These are phyloP conservation scores for Quercus glauca DNA, from an alignment of 306 rosid genomes.

Conservation along the genomic window DNA sequence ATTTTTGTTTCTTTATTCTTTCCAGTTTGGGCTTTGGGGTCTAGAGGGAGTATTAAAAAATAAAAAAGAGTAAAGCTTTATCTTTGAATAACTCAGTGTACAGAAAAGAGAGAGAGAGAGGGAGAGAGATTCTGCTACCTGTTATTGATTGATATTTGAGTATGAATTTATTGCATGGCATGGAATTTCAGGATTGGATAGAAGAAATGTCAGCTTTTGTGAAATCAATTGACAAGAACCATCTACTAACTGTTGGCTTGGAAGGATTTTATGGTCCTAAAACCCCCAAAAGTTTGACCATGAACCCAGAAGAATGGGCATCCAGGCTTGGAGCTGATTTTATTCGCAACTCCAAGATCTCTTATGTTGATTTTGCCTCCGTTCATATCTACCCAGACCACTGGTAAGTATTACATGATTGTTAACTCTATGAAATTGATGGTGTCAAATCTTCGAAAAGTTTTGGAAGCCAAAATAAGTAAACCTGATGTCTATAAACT, in stretches of 20 bases:
- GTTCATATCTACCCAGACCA: conserved; percentile 97
- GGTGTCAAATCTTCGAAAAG: not conserved
- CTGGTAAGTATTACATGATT: conserved; percentile 54
- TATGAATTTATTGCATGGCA: conserved; percentile 18
- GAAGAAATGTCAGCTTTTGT: conserved; percentile 90
- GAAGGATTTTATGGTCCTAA: conserved; percentile 98
- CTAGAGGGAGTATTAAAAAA: too few relatives aligned
- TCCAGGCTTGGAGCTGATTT: conserved; percentile 92
- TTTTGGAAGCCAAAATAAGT: not conserved
- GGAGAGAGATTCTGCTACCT: not conserved
- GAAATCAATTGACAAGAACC: conserved; percentile 89
- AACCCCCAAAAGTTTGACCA: conserved; percentile 59
- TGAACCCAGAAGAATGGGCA: conserved; percentile 92
- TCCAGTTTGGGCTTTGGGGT: too few relatives aligned
- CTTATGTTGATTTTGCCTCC: conserved; percentile 76
- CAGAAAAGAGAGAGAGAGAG: not conserved
- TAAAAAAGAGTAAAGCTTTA: too few relatives aligned
- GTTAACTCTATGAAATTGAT: not conserved
- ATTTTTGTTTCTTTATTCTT: too few relatives aligned
- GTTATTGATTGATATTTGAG: conserved; percentile 8
- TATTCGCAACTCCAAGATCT: conserved; percentile 66
- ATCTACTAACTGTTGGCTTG: conserved; percentile 79
- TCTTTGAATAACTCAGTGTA: too few relatives aligned
- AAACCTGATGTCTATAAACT: not conserved
- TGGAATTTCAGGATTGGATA: conserved; percentile 78